These are phyloP conservation scores for Coniophora puteana DNA, from an alignment of 1,284 basidiomycete genomes.

Conservation along the genomic window DNA sequence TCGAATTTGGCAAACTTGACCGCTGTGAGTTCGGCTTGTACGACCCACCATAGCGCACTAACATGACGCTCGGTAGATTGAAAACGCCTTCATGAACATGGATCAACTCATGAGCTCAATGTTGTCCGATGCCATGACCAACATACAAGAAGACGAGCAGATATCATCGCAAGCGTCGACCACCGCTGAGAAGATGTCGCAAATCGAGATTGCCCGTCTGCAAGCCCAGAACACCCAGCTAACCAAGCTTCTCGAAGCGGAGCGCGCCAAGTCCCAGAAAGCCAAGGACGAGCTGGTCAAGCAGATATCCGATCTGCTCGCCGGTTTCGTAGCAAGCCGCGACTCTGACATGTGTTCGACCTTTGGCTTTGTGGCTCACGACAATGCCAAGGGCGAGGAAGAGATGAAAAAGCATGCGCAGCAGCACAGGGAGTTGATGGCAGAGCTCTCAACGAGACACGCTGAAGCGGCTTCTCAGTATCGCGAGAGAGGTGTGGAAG, in stretches of 20 bases:
- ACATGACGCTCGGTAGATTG: slow-evolving; percentile 33
- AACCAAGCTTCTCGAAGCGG: slow-evolving; percentile 57
- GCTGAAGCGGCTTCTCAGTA: slow-evolving; percentile 39
- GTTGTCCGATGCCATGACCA: slow-evolving; percentile 53
- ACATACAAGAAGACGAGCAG: slow-evolving; percentile 53
- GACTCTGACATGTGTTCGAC: slow-evolving; percentile 66
- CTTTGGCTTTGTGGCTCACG: slow-evolving; percentile 50
- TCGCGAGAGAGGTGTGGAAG: slow-evolving; percentile 46
- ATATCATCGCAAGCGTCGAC: slow-evolving; percentile 47
- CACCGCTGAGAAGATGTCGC: slow-evolving; percentile 47
- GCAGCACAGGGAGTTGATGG: slow-evolving; percentile 45
- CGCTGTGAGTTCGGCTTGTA: slow-evolving; percentile 32
- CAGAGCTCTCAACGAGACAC: slow-evolving; percentile 36
- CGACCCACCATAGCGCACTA: not conserved
- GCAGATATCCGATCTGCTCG: slow-evolving; percentile 67
- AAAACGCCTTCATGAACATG: slow-evolving; percentile 49
- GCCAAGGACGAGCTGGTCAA: slow-evolving; percentile 72
- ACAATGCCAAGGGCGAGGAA: slow-evolving; percentile 53
- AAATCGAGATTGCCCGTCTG: slow-evolving; percentile 63
- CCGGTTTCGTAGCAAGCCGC: slow-evolving; percentile 65
- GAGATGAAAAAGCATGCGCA: slow-evolving; percentile 44
- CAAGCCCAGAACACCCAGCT: slow-evolving; percentile 74
- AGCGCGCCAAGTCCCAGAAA: slow-evolving; percentile 61
- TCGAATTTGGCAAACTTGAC: slow-evolving; percentile 41
- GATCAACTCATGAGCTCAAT: slow-evolving; percentile 57